Conservation (phyloP, 371 early-diverging fungal genomes). For the Actinomucor elegans region DNA sequence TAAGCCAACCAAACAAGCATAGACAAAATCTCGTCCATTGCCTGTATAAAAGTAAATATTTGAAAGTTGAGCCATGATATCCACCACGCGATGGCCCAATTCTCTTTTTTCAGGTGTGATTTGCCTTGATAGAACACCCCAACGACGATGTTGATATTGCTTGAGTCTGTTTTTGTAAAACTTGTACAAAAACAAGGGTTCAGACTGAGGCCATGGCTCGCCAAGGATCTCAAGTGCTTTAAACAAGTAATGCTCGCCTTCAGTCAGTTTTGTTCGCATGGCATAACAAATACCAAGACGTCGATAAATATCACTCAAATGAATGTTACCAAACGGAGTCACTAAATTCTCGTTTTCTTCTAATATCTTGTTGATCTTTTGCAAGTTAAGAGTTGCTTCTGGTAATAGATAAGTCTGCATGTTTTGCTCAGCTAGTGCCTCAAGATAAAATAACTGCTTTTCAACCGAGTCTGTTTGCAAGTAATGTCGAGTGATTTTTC, state of each 20-base stretch:
- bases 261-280: constrained; percentile 48
- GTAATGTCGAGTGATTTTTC: constrained; percentile 56
- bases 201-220: constrained; percentile 40
- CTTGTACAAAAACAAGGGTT: constrained; percentile 24
- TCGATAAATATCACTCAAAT: constrained; percentile 54
- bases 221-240: constrained; percentile 40
- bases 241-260: constrained; percentile 50
- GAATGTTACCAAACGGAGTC: constrained; percentile 41
- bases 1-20: constrained; percentile 42
- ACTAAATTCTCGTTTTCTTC: constrained; percentile 37
- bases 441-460: constrained; percentile 58
- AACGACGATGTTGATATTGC: constrained; percentile 29
- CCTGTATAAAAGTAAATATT: constrained; percentile 56
- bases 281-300: constrained; percentile 54
- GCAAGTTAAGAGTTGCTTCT: constrained; percentile 49
- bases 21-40: constrained; percentile 40
- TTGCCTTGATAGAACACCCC: background rate
- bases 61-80: constrained; percentile 52
- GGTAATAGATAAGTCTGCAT: constrained; percentile 53
- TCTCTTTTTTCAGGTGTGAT: constrained; percentile 20
- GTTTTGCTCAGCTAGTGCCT: constrained; percentile 49
- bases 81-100: constrained; percentile 34
- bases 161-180: constrained; percentile 30
- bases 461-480: constrained; percentile 49
- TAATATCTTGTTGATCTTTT: constrained; percentile 48